Evolutionary conservation across 106 monocot genomes (phyloP).

Genomic region (Dendrobium officinale): DNA sequence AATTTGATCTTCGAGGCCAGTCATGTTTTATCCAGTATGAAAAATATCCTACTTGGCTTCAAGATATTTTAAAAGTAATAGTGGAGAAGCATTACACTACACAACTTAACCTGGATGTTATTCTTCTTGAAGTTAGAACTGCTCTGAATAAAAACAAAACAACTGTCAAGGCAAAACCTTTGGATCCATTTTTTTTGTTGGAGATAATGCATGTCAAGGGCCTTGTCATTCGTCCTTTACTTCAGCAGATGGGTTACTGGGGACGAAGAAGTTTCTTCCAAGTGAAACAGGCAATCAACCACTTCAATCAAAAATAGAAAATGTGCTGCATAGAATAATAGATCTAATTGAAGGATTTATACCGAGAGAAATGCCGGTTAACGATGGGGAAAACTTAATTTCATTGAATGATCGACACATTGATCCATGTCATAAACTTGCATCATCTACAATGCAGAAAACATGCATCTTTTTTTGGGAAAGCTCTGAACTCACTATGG

Average conservation of each 20-base stretch:
- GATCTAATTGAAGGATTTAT: conserved; percentile 50
- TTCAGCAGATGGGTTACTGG: conserved; percentile 5
- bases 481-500: conserved; percentile 37
- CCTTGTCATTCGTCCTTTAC: conserved; percentile 1
- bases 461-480: conserved; percentile 41
- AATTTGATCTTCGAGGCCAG: background rate
- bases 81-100: conserved; percentile 27
- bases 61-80: conserved; percentile 35
- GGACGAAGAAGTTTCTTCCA: background rate
- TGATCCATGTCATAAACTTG: background rate
- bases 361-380: conserved; percentile 15
- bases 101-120: conserved; percentile 19
- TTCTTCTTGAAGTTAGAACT: conserved; percentile 25
- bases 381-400: background rate
- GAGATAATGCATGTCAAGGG: background rate
- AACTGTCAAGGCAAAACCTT: background rate
- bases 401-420: conserved; percentile 10
- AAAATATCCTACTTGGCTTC: conserved; percentile 32
- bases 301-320: conserved; percentile 22
- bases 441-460: conserved; percentile 18
- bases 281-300: conserved; percentile 8
- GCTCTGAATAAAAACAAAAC: conserved; percentile 9
- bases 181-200: background rate
- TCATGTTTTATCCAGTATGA: conserved; percentile 13
- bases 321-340: conserved; percentile 26